phyloP scores from a whole-genome alignment of 2,329 filamentous ascomycete species.

The Celoporthe dispersa region DNA sequence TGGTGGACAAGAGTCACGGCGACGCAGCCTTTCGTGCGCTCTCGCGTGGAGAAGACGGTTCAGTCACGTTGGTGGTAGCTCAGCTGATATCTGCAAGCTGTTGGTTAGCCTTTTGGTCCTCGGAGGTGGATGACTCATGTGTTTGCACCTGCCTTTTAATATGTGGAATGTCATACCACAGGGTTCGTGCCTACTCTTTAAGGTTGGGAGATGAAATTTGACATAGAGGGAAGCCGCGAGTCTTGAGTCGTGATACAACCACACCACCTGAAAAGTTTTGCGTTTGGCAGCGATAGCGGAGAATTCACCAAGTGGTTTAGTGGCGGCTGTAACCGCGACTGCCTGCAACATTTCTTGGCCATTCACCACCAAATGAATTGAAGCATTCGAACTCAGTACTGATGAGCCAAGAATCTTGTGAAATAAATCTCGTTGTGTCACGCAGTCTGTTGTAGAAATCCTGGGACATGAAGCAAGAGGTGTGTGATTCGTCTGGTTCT shows the following conservation, averaged over 20 bases:
- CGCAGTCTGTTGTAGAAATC: not conserved
- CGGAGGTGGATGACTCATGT: not conserved
- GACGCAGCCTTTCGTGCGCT: not conserved
- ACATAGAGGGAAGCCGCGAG: not conserved
- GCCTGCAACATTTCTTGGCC: not conserved
- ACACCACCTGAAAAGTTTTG: conserved; percentile 5
- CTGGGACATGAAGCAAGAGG: not conserved
- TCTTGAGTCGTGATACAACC: conserved; percentile 6
- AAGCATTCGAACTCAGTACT: not conserved
- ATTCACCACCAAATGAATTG: not conserved
- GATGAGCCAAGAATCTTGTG: not conserved
- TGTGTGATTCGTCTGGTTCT: not conserved
- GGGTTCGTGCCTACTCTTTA: not conserved
- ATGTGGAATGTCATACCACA: not conserved
- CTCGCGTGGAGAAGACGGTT: not conserved
- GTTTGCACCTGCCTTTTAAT: not conserved
- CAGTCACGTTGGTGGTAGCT: not conserved
- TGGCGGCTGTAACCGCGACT: conserved; percentile 22
- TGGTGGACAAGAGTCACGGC: not conserved
- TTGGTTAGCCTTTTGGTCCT: not conserved
- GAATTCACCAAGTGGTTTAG: not conserved
- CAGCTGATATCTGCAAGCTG: not conserved
- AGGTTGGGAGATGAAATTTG: not conserved
- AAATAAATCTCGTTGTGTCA: not conserved
- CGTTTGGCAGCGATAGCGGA: conserved; percentile 25